A percentile compares a stretch with the other conserved stretches of the same genome.
Conservation (phyloP, 352 stramenopile genomes). For the Phytophthora litchii region DNA sequence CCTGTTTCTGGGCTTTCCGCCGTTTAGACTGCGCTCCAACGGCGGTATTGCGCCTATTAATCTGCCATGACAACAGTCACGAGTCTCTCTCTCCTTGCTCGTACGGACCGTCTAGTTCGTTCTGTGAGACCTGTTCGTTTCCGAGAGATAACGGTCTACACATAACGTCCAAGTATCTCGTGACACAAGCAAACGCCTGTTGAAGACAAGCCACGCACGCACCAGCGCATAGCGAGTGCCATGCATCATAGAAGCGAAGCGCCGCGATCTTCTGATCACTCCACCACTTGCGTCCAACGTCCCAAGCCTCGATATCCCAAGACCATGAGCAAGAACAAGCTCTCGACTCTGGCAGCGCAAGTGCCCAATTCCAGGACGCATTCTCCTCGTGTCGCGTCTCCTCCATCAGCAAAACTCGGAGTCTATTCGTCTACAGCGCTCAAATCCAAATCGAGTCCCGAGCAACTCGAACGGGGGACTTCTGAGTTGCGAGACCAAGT, state of each 20-base stretch:
- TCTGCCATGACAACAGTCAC: background rate
- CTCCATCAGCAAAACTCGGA: conserved; percentile 4
- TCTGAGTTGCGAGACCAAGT: conserved; percentile 52
- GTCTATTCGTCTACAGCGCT: conserved; percentile 12
- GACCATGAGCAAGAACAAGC: conserved; percentile 34
- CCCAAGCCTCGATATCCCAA: background rate
- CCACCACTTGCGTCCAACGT: conserved; percentile 12
- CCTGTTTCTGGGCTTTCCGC: background rate
- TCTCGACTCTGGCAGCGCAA: conserved; percentile 35
- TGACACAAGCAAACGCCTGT: background rate
- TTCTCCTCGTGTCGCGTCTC: conserved; percentile 32
- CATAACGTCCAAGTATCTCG: background rate
- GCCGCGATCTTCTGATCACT: conserved; percentile 24
- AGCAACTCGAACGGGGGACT: conserved; percentile 19
- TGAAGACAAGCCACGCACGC: conserved; percentile 6
- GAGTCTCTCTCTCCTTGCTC: background rate
- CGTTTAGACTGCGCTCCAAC: conserved; percentile 17
- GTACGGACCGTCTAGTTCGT: background rate
- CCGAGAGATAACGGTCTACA: background rate
- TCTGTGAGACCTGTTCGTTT: background rate
- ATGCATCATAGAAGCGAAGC: conserved; percentile 17
- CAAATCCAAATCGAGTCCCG: conserved; percentile 11
- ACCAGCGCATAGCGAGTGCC: background rate
- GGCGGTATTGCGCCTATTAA: conserved; percentile 15
- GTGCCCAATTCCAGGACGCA: conserved; percentile 37